These are phyloP conservation scores for Suaeda aralocaspica DNA, from an alignment of 148 eudicot genomes.

Conservation along the genomic window DNA sequence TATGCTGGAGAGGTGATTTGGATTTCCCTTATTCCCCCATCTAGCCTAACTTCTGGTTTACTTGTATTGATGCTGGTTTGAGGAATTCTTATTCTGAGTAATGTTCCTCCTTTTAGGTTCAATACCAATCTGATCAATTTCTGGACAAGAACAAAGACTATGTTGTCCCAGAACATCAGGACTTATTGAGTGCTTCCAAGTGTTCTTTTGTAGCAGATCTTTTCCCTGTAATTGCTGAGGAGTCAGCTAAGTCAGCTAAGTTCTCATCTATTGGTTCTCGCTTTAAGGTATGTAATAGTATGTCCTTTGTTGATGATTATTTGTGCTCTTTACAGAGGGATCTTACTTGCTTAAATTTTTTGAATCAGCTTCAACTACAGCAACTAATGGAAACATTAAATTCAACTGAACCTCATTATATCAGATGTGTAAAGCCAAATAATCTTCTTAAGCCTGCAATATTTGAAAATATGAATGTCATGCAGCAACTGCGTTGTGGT, in stretches of 20 bases:
- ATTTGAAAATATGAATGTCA: conserved; percentile 85
- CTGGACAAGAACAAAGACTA: conserved; percentile 98
- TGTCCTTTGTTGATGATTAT: conserved; percentile 1
- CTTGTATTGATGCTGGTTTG: conserved; percentile 8
- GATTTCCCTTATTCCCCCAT: neutral
- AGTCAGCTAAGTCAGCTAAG: conserved; percentile 79
- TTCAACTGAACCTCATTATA: conserved; percentile 94
- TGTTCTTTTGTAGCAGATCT: conserved; percentile 82
- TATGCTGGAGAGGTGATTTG: conserved; percentile 92
- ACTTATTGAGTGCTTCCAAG: conserved; percentile 79
- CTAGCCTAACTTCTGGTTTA: conserved; percentile 2
- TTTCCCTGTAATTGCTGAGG: conserved; percentile 74
- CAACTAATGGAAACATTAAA: conserved; percentile 91
- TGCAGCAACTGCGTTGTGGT: conserved; percentile 99
- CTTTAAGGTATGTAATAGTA: conserved; percentile 53
- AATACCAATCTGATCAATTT: conserved; percentile 85
- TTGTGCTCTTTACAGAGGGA: conserved; percentile 1
- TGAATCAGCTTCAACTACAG: conserved; percentile 81
- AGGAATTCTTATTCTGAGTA: conserved; percentile 10
- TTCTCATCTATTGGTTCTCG: conserved; percentile 93
- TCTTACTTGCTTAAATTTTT: conserved; percentile 18
- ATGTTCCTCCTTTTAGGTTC: conserved; percentile 52
- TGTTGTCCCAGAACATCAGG: conserved; percentile 97
- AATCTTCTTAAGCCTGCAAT: conserved; percentile 87
- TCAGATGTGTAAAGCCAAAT: conserved; percentile 99